Evolutionary conservation across 176 grass and related monocot species (phyloP), one percentile per base, ranked within the genome.

Genomic region (Cymbopogon citratus): DNA sequence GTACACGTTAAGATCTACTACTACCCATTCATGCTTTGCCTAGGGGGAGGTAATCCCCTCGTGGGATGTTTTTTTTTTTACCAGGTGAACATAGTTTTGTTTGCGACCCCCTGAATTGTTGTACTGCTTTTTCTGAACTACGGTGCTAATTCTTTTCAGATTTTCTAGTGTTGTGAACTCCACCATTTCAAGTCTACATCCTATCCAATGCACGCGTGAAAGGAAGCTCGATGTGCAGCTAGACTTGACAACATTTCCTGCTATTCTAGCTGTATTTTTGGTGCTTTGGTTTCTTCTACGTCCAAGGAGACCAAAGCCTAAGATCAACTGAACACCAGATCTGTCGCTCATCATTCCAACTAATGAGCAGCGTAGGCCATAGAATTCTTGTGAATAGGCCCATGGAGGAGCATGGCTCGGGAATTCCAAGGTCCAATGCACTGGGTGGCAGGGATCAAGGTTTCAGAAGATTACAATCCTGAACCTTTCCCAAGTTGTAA

Each of bases 221-320:
- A 95, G 90, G 39, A 98, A 93, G 85, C 63, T 98, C 0, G 90
- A 91, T 7, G 79, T 98, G 66, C 84, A 95, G 81, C 78, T 98
- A 75, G 90, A 98, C 76, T 72, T 95, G 72, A 98, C 95, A 16
- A 98, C 95, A 8, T 51, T 95, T 39, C 95, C 95, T 7, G 92
- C 88, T 48, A 95, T 98, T 78, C 9, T 95, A 25, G 66, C 85
- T 12, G 96, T 98, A 60, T 93, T 98, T 88, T 85, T 72, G 45
- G 82, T 99, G 69, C 89, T 99, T 71, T 99, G 96, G 90, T 90
- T 99, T 86, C 85, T 99, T 73, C 85, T 99, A 34, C 88, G 84
- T 70, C 92, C 96, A 51, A 93, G 90, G 80, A 79, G 92, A 25
- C 73, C 96, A 38, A 99, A 99, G 72, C 92, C 96, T 29, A 99